A percentile compares a stretch with the other conserved stretches of the same genome.
phyloP scores from a whole-genome alignment of 192 early-diverging fungal species.

The Backusella mclennaniae region DNA sequence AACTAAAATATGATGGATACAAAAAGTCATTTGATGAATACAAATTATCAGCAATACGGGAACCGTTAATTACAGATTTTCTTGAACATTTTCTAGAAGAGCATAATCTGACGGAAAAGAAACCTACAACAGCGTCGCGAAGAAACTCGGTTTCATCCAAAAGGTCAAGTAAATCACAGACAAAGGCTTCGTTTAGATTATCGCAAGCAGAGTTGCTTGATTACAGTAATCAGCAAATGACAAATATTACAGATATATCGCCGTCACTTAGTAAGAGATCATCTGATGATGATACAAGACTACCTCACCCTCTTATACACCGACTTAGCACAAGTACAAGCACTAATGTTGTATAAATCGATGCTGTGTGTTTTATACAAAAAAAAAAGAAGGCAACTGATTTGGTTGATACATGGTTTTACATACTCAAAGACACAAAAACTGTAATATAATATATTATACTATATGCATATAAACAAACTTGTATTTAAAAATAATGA shows the following conservation, averaged over 20 bases:
- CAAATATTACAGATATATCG: not conserved
- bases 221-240: conserved; percentile 28
- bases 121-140: conserved; percentile 17
- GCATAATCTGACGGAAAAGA: conserved; percentile 34
- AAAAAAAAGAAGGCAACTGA: no score
- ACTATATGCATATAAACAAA: no score
- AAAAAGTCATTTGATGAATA: conserved; percentile 68
- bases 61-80: conserved; percentile 75
- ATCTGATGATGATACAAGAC: not conserved
- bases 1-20: no score
- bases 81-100: conserved; percentile 70
- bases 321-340: not conserved
- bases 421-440: no score
- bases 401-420: no score
- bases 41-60: conserved; percentile 75
- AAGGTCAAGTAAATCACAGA: conserved; percentile 15
- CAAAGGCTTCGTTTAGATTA: conserved; percentile 21
- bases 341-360: not conserved
- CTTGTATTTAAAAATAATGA: no score
- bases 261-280: not conserved
- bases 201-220: conserved; percentile 35
- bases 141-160: conserved; percentile 21
- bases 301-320: not conserved
- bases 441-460: no score
- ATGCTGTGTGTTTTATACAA: no score